Base-by-base conservation (phyloP, 306 rosid genomes). In the Sechiopsis laciniata region DNA sequence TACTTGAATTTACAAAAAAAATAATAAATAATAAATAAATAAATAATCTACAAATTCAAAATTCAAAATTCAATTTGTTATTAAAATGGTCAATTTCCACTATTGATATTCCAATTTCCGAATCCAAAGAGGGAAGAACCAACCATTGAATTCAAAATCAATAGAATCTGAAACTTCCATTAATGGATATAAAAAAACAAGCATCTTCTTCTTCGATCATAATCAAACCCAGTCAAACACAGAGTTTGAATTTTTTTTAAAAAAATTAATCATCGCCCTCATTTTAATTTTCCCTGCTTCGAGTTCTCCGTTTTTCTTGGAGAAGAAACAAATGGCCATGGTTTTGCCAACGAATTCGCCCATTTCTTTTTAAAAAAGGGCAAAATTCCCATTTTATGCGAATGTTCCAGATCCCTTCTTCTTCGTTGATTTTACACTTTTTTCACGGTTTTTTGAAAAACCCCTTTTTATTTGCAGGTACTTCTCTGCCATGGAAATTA, bases 291-390 rank as follows among this genome's bases (percentile, higher is more conserved):
- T 48, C 37, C 15, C 32, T 11, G 78, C 97, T 76, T 94, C 50
- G 99, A 57, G 78, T 87, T 88, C 99, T 94, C 97, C 97, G 99
- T 85, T 91, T 86, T 90, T 91, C 81, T 85, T 84, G 99, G 96
- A 89, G 96, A 50, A 64, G 26, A 48, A 60, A 77, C 79, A 42
- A 78, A 65, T 73, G 82, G 79, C 75, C 77, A 60, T 86, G 52
- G 83, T 75, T 80, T 78, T 75, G 78, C 96, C 82, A 82, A 75
- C 86, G 78, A 48, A 55, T 80, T 82, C 72, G 65, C 73, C 83
- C 51, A 76, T 72, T n/a, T 10, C 15, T 32, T 29, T 73, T 70
- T 70, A 5, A 5, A 37, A 45, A 5, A 56, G 16, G 8, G 7
- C 37, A 12, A 19, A 19, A 67, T 11, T 71, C 71, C 4, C n/a